Percentiles rank a stretch among this genome's conserved stretches.
Evolutionary conservation across 345 rosid species (phyloP).

Genomic region (Balakata baccata): DNA sequence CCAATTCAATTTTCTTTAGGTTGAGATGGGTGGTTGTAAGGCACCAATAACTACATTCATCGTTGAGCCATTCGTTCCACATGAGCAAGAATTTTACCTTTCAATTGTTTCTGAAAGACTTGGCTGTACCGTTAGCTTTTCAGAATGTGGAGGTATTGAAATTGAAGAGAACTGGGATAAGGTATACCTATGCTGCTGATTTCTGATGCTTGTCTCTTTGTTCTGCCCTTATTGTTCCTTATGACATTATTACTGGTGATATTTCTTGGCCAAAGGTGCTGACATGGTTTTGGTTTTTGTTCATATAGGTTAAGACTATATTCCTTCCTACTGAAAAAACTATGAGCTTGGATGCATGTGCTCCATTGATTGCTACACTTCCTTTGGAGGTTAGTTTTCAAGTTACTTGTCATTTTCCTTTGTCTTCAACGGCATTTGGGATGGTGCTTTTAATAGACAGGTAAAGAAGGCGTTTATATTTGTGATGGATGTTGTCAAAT

Average conservation of each 20-base stretch:
- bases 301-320: constrained; percentile 70
- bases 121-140: constrained; percentile 79
- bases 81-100: constrained; percentile 80
- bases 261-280: neutral
- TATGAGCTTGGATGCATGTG: constrained; percentile 67
- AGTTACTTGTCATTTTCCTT: neutral
- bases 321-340: constrained; percentile 69
- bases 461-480: neutral
- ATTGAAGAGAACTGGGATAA: constrained; percentile 99
- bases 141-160: constrained; percentile 96
- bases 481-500: neutral
- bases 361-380: constrained; percentile 93
- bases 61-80: constrained; percentile 92
- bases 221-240: constrained; percentile 6
- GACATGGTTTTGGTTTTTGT: constrained; percentile 10
- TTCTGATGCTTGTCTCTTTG: neutral
- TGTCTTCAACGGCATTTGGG: neutral
- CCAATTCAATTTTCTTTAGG: constrained; percentile 39
- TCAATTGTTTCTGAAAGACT: constrained; percentile 89
- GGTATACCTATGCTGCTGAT: constrained; percentile 31
- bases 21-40: constrained; percentile 89
- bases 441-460: neutral
- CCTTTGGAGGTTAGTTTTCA: constrained; percentile 71
- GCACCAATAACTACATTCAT: constrained; percentile 92
- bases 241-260: neutral